These are phyloP conservation scores for Leccinum longicurvipes DNA, from an alignment of 768 basidiomycete species.

Conservation along the genomic window DNA sequence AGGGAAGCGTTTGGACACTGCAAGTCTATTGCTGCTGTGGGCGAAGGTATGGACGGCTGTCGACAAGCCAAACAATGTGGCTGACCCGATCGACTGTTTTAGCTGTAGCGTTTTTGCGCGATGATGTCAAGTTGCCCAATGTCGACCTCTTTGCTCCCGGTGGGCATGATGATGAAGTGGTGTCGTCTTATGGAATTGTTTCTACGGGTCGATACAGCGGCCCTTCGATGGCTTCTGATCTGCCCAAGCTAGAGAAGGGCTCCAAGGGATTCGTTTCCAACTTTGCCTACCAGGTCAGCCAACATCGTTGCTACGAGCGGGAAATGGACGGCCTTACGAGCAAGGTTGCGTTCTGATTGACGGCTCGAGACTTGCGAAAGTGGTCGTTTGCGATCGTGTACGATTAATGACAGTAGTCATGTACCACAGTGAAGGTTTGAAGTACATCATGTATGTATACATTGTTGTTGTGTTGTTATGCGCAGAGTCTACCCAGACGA, in stretches of 20 bases:
- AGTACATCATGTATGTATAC: not conserved
- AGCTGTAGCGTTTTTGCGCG: slow-evolving; percentile 50
- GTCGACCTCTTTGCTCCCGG: slow-evolving; percentile 39
- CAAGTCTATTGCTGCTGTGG: slow-evolving; percentile 78
- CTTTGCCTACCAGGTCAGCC: slow-evolving; percentile 62
- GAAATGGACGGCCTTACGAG: slow-evolving; percentile 55
- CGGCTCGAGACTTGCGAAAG: not conserved
- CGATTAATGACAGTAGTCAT: not conserved
- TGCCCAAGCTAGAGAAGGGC: slow-evolving; percentile 40
- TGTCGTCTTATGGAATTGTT: slow-evolving; percentile 59
- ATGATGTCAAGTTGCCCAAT: slow-evolving; percentile 44
- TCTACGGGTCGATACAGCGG: slow-evolving; percentile 52
- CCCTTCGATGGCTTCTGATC: slow-evolving; percentile 37
- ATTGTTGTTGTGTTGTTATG: not conserved
- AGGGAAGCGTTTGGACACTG: slow-evolving; percentile 85
- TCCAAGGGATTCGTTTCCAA: slow-evolving; percentile 54
- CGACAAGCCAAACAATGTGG: not conserved
- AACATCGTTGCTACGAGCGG: slow-evolving; percentile 62
- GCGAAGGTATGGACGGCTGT: slow-evolving; percentile 41
- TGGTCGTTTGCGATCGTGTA: slow-evolving; percentile 7
- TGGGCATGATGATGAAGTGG: slow-evolving; percentile 35
- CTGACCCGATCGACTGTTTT: not conserved
- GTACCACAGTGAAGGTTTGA: not conserved
- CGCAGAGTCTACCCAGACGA: not conserved
- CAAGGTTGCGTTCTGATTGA: slow-evolving; percentile 45